phyloP scores from a whole-genome alignment of 225 moss, liverwort and hornwort genomes.

The Bryum argenteum region DNA sequence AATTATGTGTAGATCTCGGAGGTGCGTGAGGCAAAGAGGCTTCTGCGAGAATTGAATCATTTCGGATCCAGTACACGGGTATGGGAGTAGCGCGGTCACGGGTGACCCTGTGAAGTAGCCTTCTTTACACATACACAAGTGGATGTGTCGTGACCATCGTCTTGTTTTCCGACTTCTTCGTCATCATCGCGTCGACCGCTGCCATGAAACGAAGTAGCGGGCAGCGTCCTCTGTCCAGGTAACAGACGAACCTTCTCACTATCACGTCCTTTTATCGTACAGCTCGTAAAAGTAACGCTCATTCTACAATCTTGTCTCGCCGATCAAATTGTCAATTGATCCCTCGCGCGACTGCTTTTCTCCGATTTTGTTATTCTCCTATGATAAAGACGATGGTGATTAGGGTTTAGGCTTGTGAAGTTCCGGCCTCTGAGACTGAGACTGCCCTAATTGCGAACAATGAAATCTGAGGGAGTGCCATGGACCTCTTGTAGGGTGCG shows the following conservation, averaged over 20 bases:
- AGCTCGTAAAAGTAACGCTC: conserved; percentile 10
- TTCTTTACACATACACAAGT: background rate
- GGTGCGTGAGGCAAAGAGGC: too few relatives aligned
- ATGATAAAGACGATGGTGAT: conserved; percentile 19
- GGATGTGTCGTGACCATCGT: background rate
- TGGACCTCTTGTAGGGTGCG: conserved; percentile 71
- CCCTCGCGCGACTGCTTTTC: too few relatives aligned
- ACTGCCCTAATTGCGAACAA: conserved; percentile 15
- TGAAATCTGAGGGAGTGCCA: conserved; percentile 13
- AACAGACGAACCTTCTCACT: background rate
- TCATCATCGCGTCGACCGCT: conserved; percentile 16
- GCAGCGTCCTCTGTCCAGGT: conserved; percentile 39
- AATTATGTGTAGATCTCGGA: too few relatives aligned
- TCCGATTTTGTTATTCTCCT: too few relatives aligned
- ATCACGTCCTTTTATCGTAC: background rate
- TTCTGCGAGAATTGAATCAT: too few relatives aligned
- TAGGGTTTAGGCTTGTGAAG: conserved; percentile 43
- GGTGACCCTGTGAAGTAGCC: conserved; percentile 23
- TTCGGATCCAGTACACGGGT: conserved; percentile 19
- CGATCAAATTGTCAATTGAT: conserved; percentile 8
- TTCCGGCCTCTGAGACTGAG: conserved; percentile 3
- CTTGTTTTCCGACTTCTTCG: background rate
- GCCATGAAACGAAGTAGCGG: conserved; percentile 43
- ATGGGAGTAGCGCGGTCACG: conserved; percentile 28
- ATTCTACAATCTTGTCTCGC: background rate